These are phyloP conservation scores for Colletotrichum liaoningense DNA, from an alignment of 2,329 filamentous ascomycete genomes.

Conservation along the genomic window DNA sequence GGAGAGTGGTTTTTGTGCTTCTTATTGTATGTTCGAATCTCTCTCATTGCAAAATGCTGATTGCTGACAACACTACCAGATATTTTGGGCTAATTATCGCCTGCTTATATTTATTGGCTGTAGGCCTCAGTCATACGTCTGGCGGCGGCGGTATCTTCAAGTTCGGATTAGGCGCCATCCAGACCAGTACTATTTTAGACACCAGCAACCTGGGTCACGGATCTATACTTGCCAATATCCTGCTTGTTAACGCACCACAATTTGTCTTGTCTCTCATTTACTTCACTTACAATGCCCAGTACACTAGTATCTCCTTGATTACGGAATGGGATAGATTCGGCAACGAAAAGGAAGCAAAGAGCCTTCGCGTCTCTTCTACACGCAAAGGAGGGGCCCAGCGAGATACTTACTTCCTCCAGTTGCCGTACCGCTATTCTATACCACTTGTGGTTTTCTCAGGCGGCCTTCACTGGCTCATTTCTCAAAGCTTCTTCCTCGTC, in stretches of 20 bases:
- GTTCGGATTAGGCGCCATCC: not conserved
- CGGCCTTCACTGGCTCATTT: not conserved
- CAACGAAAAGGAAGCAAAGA: not conserved
- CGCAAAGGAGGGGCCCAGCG: not conserved
- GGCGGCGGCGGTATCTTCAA: not conserved
- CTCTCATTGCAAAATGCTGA: too few species aligned
- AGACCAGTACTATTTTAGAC: too few species aligned
- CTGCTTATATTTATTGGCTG: too few species aligned
- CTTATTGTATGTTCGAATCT: too few species aligned
- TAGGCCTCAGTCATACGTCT: too few species aligned
- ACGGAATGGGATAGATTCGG: not conserved
- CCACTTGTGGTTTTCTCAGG: not conserved
- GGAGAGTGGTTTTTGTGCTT: not conserved
- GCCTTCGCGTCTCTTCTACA: not conserved
- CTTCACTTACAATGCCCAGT: not conserved
- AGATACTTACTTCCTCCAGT: not conserved
- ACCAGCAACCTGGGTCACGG: too few species aligned
- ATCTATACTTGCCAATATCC: not conserved
- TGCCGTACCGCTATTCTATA: not conserved
- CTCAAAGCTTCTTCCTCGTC: not conserved
- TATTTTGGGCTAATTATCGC: not conserved
- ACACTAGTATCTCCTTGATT: not conserved
- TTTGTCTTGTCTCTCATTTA: not conserved
- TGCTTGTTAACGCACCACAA: not conserved
- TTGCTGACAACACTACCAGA: not conserved